phyloP scores from a whole-genome alignment of 1,139 yeast genomes.

The Kodamaea sp. region DNA sequence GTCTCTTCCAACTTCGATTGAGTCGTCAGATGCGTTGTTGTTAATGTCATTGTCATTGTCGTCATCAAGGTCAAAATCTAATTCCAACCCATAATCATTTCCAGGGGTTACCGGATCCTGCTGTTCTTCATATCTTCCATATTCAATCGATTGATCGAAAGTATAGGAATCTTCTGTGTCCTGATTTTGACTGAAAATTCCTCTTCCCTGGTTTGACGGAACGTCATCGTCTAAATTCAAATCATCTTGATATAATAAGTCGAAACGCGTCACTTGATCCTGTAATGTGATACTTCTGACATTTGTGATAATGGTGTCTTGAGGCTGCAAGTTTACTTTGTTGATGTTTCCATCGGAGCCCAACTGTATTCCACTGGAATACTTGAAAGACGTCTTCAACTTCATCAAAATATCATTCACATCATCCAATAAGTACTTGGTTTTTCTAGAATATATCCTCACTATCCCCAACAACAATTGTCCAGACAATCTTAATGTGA shows the following conservation, averaged over 20 bases:
- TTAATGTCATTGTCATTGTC: constrained; percentile 17
- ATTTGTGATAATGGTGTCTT: constrained; percentile 52
- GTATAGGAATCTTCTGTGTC: constrained; percentile 19
- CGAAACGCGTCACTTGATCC: constrained; percentile 80
- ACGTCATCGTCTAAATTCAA: constrained; percentile 53
- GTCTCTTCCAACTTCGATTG: constrained; percentile 52
- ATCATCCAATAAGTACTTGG: constrained; percentile 82
- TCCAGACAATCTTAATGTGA: constrained; percentile 84
- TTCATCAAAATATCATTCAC: constrained; percentile 76
- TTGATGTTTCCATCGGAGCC: constrained; percentile 28
- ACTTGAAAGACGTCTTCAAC: constrained; percentile 69
- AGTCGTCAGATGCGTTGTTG: constrained; percentile 6
- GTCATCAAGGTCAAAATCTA: constrained; percentile 44
- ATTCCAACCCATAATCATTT: constrained; percentile 54
- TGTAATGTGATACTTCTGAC: constrained; percentile 61
- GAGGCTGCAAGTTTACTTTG: constrained; percentile 47
- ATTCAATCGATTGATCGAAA: constrained; percentile 57
- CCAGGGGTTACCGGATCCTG: constrained; percentile 22
- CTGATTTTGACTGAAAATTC: constrained; percentile 15
- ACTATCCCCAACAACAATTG: constrained; percentile 88
- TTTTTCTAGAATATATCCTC: constrained; percentile 82
- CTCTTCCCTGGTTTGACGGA: constrained; percentile 10
- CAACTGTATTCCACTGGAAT: constrained; percentile 34
- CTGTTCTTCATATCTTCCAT: constrained; percentile 45
- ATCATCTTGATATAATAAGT: constrained; percentile 67